Evolutionary conservation across 169 alveolate species (phyloP), one percentile per base, ranked within the genome.

Genomic region (Cryptosporidium meleagridis): DNA sequence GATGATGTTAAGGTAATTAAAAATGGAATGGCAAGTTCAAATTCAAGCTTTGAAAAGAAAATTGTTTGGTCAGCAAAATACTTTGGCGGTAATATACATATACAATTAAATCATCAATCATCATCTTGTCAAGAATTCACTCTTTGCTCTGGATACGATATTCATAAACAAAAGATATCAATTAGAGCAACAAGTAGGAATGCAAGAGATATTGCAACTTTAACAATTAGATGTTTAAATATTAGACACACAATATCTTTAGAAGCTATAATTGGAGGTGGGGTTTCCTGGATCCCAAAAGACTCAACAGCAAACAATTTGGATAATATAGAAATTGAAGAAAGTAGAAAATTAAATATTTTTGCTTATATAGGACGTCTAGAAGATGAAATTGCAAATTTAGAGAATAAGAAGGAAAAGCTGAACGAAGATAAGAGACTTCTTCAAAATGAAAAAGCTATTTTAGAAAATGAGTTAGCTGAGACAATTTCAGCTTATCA

Each of bases 401-500:
- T 65, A 10, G 39, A 18, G 21, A 29, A 62, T 10, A n/a, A n/a
- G 16, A 55, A 37, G 21, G 75, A 37, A 29, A 80, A 48, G 41
- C 31, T 59, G 1, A 16, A 21, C 39, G 68, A 62, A 26, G 89
- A 80, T 14, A 80, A 80, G 31, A 80, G 44, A 44, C 61, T 10
- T 26, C 23, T 65, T 16, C 53, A 44, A 45, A 44, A 12, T 9
- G 89, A 80, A 44, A 80, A 80, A 18, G 4, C n/a, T 9, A 3
- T 80, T 23, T 44, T 80, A 21, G 89, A 80, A 26, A 80, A 59
- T 51, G 89, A 80, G 44, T 21, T 80, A 23, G 69, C 75, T 6
- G 89, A 80, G 41, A 80, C 89, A 18, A 80, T 80, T 26, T 3
- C 89, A n/a, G 89, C 89, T 16, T 80, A 80, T 65, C 89, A 80